Conservation (phyloP, 2,329 filamentous ascomycete genomes). For the Teratosphaeria viscida region DNA sequence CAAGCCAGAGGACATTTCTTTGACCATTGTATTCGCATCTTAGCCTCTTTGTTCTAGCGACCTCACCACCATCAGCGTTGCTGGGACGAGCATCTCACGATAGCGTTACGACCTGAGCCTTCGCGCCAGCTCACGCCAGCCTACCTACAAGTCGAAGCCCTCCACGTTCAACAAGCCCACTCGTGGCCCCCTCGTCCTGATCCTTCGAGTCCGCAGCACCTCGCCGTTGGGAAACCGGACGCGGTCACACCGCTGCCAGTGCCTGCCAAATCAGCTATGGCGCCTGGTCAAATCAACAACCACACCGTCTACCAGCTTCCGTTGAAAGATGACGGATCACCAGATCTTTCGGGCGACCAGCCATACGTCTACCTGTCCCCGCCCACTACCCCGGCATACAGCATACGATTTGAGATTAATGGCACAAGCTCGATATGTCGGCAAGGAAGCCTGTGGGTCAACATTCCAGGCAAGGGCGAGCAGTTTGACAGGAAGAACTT, state of each 20-base stretch:
- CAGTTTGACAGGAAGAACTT: constrained; percentile 71
- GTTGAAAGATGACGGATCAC: constrained; percentile 85
- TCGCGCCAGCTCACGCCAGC: background rate
- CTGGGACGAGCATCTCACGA: background rate
- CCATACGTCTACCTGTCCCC: constrained; percentile 81
- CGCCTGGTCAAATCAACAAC: constrained; percentile 27
- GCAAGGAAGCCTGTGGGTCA: constrained; percentile 91
- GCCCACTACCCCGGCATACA: constrained; percentile 60
- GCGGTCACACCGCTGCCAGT: background rate
- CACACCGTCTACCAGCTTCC: constrained; percentile 67
- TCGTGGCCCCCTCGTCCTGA: background rate
- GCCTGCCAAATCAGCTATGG: constrained; percentile 16
- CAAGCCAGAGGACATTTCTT: background rate
- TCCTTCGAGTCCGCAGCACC: background rate
- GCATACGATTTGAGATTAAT: constrained; percentile 80
- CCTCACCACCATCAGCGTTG: background rate
- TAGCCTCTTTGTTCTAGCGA: background rate
- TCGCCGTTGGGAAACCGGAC: background rate
- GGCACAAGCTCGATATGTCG: constrained; percentile 93
- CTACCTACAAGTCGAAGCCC: background rate
- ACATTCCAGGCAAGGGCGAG: constrained; percentile 69
- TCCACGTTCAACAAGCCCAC: background rate
- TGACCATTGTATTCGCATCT: background rate
- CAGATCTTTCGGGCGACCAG: constrained; percentile 66
- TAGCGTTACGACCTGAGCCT: background rate